phyloP scores from a whole-genome alignment of 2,329 filamentous ascomycete species.

The Colletotrichum truncatum region DNA sequence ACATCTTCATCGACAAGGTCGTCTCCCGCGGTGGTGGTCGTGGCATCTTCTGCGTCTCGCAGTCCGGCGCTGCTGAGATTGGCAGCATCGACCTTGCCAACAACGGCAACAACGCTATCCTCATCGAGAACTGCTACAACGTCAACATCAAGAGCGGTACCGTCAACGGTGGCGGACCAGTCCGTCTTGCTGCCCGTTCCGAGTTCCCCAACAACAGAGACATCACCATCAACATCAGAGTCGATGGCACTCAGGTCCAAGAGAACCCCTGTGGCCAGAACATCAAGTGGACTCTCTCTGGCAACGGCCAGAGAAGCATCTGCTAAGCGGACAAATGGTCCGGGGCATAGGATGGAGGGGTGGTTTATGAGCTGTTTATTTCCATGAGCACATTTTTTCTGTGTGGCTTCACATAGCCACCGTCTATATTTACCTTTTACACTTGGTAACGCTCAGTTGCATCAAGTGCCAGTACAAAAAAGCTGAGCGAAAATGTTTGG shows the following conservation, averaged over 20 bases:
- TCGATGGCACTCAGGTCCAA: slow-evolving; percentile 59
- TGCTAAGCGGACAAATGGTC: slow-evolving; percentile 47
- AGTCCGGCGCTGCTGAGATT: slow-evolving; percentile 63
- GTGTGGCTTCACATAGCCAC: background rate
- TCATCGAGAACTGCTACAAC: slow-evolving; percentile 70
- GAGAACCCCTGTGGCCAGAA: slow-evolving; percentile 65
- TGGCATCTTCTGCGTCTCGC: slow-evolving; percentile 66
- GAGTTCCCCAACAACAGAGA: slow-evolving; percentile 65
- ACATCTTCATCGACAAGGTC: slow-evolving; percentile 62
- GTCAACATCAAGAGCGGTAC: slow-evolving; percentile 59
- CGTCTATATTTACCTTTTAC: background rate
- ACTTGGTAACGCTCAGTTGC: background rate
- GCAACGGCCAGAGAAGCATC: slow-evolving; percentile 51
- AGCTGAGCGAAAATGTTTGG: background rate
- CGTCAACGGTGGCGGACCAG: slow-evolving; percentile 64
- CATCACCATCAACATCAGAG: slow-evolving; percentile 56
- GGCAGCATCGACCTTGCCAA: slow-evolving; percentile 56
- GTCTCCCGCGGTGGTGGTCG: slow-evolving; percentile 65
- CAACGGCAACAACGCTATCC: slow-evolving; percentile 64
- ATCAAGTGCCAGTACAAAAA: background rate
- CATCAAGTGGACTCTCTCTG: slow-evolving; percentile 57
- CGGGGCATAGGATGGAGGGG: no score
- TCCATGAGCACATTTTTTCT: slow-evolving; percentile 9
- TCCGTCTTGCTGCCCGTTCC: slow-evolving; percentile 58
- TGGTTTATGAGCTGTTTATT: background rate